phyloP scores from a whole-genome alignment of 1,284 basidiomycete species.

The Waitea zeae region DNA sequence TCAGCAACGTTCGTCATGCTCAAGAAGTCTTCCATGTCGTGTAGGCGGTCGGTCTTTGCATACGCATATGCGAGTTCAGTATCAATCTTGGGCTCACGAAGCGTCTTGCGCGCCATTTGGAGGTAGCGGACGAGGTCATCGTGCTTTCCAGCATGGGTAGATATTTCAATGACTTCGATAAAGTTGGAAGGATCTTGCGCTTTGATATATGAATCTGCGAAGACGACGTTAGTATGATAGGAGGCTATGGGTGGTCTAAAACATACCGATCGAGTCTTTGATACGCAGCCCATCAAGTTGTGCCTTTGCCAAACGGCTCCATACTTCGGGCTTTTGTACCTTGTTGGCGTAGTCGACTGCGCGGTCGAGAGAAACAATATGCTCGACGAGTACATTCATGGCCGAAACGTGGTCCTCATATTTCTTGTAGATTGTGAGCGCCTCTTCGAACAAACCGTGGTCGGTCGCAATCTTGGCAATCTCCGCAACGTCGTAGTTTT shows the following conservation, averaged over 20 bases:
- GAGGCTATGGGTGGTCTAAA: neutral
- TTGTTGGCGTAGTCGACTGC: slow-evolving; percentile 94
- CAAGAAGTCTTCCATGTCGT: slow-evolving; percentile 99
- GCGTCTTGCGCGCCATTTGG: slow-evolving; percentile 98
- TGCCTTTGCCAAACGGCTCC: slow-evolving; percentile 97
- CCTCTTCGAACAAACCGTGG: slow-evolving; percentile 92
- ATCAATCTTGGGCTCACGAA: slow-evolving; percentile 96
- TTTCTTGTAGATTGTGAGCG: slow-evolving; percentile 93
- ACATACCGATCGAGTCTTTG: slow-evolving; percentile 97
- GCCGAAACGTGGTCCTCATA: slow-evolving; percentile 87
- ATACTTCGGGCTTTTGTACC: slow-evolving; percentile 92
- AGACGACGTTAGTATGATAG: slow-evolving; percentile 19
- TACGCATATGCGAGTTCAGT: slow-evolving; percentile 95
- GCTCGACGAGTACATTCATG: slow-evolving; percentile 96
- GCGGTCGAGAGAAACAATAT: slow-evolving; percentile 95
- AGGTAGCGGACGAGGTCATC: slow-evolving; percentile 96
- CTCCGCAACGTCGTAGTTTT: slow-evolving; percentile 89
- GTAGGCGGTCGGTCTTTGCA: slow-evolving; percentile 90
- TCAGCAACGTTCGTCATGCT: slow-evolving; percentile 99
- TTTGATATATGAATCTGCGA: slow-evolving; percentile 99
- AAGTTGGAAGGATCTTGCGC: slow-evolving; percentile 95
- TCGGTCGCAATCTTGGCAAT: slow-evolving; percentile 97
- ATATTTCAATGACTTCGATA: slow-evolving; percentile 92
- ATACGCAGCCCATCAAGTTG: slow-evolving; percentile 97
- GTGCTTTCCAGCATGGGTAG: slow-evolving; percentile 91